Conservation (phyloP, 768 basidiomycete genomes). For the Serpula lacrymans region DNA sequence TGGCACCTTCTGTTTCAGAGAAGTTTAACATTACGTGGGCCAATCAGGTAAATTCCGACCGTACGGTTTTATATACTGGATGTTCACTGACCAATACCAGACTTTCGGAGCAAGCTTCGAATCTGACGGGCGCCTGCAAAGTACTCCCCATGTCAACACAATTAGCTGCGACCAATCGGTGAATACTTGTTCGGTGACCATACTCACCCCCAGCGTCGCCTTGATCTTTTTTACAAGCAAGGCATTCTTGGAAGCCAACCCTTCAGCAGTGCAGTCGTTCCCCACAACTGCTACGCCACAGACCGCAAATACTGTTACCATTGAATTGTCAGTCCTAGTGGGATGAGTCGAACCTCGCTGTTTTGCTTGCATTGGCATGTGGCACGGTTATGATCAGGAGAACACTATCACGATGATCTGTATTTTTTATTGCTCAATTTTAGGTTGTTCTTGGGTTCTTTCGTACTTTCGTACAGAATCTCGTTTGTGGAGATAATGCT, state of each 20-base stretch:
- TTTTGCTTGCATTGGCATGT: no score
- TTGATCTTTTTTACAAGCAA: slow-evolving; percentile 19
- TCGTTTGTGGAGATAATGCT: no score
- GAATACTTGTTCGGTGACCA: slow-evolving; percentile 17
- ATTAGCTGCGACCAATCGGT: slow-evolving; percentile 20
- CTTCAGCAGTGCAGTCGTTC: slow-evolving; percentile 19
- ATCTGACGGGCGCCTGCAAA: slow-evolving; percentile 39
- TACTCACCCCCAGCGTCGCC: slow-evolving; percentile 28
- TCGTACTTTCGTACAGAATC: no score
- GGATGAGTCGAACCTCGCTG: no score
- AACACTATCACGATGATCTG: no score
- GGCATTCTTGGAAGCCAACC: slow-evolving; percentile 6
- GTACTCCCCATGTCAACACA: slow-evolving; percentile 48
- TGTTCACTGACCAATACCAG: slow-evolving; percentile 5
- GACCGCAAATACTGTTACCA: slow-evolving; percentile 26
- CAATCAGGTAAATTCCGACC: slow-evolving; percentile 39
- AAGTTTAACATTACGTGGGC: slow-evolving; percentile 64
- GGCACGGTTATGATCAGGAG: no score
- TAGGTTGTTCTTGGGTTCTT: no score
- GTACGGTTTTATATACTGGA: background rate
- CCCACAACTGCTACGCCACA: slow-evolving; percentile 31
- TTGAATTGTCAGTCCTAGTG: slow-evolving; percentile 32
- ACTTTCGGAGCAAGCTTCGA: slow-evolving; percentile 22
- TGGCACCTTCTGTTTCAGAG: slow-evolving; percentile 44
- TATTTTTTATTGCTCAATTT: no score